Evolutionary conservation across 2,329 filamentous ascomycete genomes (phyloP).

Genomic region (Talaromyces albobiverticillius): DNA sequence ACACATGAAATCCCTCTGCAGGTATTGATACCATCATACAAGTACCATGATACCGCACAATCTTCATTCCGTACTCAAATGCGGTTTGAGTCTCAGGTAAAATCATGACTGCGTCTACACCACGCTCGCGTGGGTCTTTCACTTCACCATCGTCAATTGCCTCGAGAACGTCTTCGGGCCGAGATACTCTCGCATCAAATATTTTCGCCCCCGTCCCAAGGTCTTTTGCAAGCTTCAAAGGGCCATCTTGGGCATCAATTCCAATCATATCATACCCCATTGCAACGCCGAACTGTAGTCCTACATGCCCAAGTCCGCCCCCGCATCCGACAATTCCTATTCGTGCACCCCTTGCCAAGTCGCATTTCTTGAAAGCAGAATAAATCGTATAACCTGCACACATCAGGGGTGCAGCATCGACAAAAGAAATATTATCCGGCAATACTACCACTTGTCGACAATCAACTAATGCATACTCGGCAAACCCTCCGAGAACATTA

Average conservation of each 20-base stretch:
- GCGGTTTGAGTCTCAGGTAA: conserved; percentile 47
- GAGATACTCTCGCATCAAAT: conserved; percentile 37
- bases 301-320: conserved; percentile 68
- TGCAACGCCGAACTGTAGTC: conserved; percentile 64
- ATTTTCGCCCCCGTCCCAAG: conserved; percentile 30
- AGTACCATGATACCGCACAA: conserved; percentile 45
- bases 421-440: conserved; percentile 27
- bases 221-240: conserved; percentile 25
- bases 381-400: conserved; percentile 40
- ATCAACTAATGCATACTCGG: conserved; percentile 22
- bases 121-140: conserved; percentile 33
- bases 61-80: conserved; percentile 46
- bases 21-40: conserved; percentile 49
- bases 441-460: conserved; percentile 23
- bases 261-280: conserved; percentile 59
- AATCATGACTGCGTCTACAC: conserved; percentile 47
- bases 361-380: conserved; percentile 56
- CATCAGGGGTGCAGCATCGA: conserved; percentile 32
- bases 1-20: conserved; percentile 25
- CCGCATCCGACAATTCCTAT: conserved; percentile 66
- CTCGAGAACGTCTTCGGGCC: conserved; percentile 26
- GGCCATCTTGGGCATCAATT: conserved; percentile 27
- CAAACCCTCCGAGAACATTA: conserved; percentile 18
- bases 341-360: conserved; percentile 62
- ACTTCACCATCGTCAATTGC: conserved; percentile 16